Percentiles rank a stretch among this genome's conserved stretches.
Conservation (phyloP, 805 yeast genomes). For the Lipomyces sp. region DNA sequence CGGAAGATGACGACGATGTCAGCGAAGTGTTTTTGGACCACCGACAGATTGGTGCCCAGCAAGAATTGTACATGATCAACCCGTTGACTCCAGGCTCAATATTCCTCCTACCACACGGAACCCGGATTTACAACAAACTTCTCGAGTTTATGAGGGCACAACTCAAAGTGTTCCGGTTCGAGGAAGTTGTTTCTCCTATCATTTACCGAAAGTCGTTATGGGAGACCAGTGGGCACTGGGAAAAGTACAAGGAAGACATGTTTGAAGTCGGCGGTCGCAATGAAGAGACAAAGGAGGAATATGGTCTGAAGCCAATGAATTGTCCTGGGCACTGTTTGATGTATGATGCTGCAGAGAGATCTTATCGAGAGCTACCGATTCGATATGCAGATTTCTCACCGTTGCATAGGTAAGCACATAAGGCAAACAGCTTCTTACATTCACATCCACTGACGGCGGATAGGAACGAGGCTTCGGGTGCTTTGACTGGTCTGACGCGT, state of each 20-base stretch:
- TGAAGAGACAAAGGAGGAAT: conserved; percentile 48
- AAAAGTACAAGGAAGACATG: conserved; percentile 92
- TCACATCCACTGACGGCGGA: neutral
- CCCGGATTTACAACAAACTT: conserved; percentile 79
- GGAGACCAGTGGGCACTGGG: conserved; percentile 96
- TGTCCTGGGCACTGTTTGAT: conserved; percentile 96
- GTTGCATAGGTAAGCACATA: conserved; percentile 64
- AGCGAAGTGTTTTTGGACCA: conserved; percentile 33
- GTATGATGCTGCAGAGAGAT: conserved; percentile 90
- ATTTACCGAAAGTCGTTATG: conserved; percentile 81
- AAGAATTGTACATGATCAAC: conserved; percentile 78
- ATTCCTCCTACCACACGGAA: conserved; percentile 91
- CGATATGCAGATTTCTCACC: conserved; percentile 99
- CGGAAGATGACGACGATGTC: neutral
- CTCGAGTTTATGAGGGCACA: conserved; percentile 83
- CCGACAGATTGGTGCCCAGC: conserved; percentile 59
- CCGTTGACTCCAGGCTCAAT: conserved; percentile 87
- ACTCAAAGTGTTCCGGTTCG: conserved; percentile 78
- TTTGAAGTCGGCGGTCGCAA: conserved; percentile 62
- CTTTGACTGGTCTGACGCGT: conserved; percentile 91
- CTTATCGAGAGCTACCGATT: conserved; percentile 97
- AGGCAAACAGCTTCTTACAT: neutral
- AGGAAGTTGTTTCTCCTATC: conserved; percentile 91
- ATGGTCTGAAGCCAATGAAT: conserved; percentile 93
- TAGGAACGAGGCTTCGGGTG: conserved; percentile 89